A percentile compares a stretch with the other conserved stretches of the same genome.
Conservation (phyloP, 345 rosid genomes). For the Eucalyptus albens region DNA sequence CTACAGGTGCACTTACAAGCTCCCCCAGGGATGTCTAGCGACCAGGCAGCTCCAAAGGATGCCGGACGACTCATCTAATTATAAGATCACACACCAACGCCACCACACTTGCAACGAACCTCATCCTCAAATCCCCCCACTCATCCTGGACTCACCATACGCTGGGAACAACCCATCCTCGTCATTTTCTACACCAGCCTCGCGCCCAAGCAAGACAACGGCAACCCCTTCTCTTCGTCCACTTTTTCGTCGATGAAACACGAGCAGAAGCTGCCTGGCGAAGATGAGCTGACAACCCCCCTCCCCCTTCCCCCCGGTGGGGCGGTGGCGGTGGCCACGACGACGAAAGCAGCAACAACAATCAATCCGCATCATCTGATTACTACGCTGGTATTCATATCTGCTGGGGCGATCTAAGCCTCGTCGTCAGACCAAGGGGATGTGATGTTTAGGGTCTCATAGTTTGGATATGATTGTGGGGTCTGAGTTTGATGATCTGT, state of each 20-base stretch:
- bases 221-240: not conserved
- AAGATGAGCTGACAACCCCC: not conserved
- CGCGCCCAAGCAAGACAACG: too few relatives aligned
- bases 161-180: too few relatives aligned
- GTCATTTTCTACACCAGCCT: too few relatives aligned
- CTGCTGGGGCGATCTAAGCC: not conserved
- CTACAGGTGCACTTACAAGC: conserved; percentile 28
- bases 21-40: conserved; percentile 28
- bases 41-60: conserved; percentile 35
- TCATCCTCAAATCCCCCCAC: too few relatives aligned
- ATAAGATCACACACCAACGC: not conserved
- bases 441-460: not conserved
- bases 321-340: too few relatives aligned
- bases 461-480: not conserved
- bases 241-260: not conserved
- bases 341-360: not conserved
- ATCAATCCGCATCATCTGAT: not conserved
- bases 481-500: not conserved
- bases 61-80: conserved; percentile 13
- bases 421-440: not conserved
- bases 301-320: too few relatives aligned
- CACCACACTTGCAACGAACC: too few relatives aligned
- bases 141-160: too few relatives aligned
- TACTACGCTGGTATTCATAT: not conserved
- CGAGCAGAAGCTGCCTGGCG: not conserved